These are phyloP conservation scores for Serendipita sp. DNA, from an alignment of 1,284 basidiomycete species.

Conservation along the genomic window DNA sequence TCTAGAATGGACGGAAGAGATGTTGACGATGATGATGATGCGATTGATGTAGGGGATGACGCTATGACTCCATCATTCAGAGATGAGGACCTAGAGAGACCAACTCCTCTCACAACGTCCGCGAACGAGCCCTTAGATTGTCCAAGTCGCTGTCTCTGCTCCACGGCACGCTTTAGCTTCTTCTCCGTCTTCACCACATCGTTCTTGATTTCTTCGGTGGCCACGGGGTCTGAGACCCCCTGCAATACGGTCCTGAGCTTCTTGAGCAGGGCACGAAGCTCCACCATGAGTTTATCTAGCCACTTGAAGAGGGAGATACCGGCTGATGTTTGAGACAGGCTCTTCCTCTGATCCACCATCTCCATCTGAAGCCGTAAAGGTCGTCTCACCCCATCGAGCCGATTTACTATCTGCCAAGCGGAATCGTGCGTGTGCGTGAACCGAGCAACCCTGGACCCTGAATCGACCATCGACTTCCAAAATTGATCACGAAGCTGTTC, in stretches of 20 bases:
- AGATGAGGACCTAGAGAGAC: not conserved
- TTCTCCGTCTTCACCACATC: not conserved
- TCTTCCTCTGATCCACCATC: not conserved
- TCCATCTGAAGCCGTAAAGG: not conserved
- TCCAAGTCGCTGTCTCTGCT: not conserved
- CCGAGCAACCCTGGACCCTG: conserved; percentile 14
- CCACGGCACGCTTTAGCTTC: not conserved
- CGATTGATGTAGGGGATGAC: not conserved
- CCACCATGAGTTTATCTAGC: not conserved
- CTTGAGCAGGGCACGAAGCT: not conserved
- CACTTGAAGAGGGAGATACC: not conserved
- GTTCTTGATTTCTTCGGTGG: not conserved
- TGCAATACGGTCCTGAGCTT: not conserved
- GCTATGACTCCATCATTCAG: not conserved
- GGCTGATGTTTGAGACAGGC: not conserved
- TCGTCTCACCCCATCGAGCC: not conserved
- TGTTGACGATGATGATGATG: not conserved
- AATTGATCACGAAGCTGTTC: conserved; percentile 16
- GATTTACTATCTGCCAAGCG: conserved; percentile 15
- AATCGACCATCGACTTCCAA: conserved; percentile 16
- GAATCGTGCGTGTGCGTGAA: conserved; percentile 13
- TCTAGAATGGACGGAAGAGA: not conserved
- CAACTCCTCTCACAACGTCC: not conserved
- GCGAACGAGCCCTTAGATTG: not conserved
- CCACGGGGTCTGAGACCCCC: not conserved